A percentile compares a stretch with the other conserved stretches of the same genome.
Conservation (phyloP, 2,329 filamentous ascomycete genomes). For the Cladosporium sp. region DNA sequence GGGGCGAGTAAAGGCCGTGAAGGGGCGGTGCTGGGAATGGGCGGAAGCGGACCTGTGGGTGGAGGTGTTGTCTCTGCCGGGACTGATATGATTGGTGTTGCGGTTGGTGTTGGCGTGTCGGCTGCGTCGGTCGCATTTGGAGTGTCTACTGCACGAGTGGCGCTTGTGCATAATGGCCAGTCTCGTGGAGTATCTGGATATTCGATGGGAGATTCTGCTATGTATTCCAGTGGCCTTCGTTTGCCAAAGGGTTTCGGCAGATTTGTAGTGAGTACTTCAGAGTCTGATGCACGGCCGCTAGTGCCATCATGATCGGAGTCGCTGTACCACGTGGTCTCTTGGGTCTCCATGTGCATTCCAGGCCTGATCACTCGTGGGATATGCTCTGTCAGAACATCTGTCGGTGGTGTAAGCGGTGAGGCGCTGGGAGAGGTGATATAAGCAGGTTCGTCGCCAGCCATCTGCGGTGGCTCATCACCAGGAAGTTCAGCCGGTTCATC, state of each 20-base stretch:
- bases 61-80: not conserved
- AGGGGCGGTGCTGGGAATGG: not conserved
- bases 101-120: not conserved
- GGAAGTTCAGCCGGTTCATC: slow-evolving; percentile 4
- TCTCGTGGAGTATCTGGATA: slow-evolving; percentile 8
- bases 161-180: slow-evolving; percentile 1
- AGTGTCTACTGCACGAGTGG: not conserved
- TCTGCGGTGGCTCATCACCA: slow-evolving; percentile 5
- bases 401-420: slow-evolving; percentile 12
- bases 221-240: not conserved
- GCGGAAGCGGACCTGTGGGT: not conserved
- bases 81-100: too few relatives aligned
- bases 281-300: not conserved
- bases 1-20: not conserved
- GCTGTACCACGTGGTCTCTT: slow-evolving; percentile 9
- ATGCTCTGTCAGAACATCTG: not conserved
- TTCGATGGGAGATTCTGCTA: slow-evolving; percentile 6
- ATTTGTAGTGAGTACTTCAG: not conserved
- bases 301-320: slow-evolving; percentile 1
- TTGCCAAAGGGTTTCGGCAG: not conserved
- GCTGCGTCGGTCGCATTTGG: not conserved
- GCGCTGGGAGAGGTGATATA: slow-evolving; percentile 2
- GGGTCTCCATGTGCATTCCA: not conserved
- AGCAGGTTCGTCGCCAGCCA: slow-evolving; percentile 8
- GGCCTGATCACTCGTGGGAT: not conserved